Conservation (phyloP, 2,329 filamentous ascomycete genomes). For the Cyphellophora europaea region DNA sequence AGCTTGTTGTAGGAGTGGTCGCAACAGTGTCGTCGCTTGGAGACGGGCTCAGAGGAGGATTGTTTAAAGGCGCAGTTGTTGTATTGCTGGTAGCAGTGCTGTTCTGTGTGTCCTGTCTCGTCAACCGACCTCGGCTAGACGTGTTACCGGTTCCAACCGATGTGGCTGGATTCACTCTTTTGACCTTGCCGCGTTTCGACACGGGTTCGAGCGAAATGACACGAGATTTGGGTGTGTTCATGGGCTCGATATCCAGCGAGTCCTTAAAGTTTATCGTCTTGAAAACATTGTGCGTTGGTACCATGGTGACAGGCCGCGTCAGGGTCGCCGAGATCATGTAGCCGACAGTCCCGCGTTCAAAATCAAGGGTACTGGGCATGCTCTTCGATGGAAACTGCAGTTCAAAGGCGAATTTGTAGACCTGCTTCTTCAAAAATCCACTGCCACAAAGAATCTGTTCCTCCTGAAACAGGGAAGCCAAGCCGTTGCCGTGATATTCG, state of each 20-base stretch:
- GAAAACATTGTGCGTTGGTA: conserved; percentile 70
- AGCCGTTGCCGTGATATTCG: conserved; percentile 55
- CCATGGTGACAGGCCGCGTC: conserved; percentile 79
- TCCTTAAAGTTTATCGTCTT: conserved; percentile 72
- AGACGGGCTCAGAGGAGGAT: conserved; percentile 35
- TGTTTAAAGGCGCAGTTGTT: conserved; percentile 21
- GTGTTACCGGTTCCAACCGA: conserved; percentile 34
- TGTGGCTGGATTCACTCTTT: conserved; percentile 38
- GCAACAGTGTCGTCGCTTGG: conserved; percentile 63
- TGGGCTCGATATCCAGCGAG: conserved; percentile 70
- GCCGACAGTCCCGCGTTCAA: conserved; percentile 85
- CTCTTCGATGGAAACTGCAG: conserved; percentile 50
- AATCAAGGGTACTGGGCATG: conserved; percentile 88
- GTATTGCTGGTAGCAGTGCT: conserved; percentile 5
- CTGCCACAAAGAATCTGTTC: conserved; percentile 56
- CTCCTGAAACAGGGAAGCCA: conserved; percentile 56
- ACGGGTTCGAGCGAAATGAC: conserved; percentile 84
- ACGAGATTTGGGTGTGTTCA: conserved; percentile 65
- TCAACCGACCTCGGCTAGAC: conserved; percentile 36
- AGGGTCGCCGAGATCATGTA: conserved; percentile 87
- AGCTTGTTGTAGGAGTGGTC: conserved; percentile 55
- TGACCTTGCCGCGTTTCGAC: conserved; percentile 58
- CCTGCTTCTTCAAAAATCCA: conserved; percentile 52
- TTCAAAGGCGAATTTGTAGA: conserved; percentile 58
- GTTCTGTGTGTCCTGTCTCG: conserved; percentile 18